These are phyloP conservation scores for Jamesozyma spencerorum DNA, from an alignment of 805 yeast genomes.

Conservation along the genomic window DNA sequence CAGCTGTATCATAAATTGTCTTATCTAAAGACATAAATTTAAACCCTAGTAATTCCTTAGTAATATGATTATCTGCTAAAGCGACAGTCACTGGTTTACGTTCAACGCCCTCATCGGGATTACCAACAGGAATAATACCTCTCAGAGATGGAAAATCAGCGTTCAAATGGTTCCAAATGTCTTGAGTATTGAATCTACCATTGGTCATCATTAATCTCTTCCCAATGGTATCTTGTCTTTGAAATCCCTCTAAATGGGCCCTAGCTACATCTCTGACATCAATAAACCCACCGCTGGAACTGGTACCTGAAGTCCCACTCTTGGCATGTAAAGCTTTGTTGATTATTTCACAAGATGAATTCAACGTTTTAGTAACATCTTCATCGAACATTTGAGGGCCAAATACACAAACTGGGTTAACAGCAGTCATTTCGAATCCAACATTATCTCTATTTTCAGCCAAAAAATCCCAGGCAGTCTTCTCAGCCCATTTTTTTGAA, in stretches of 20 bases:
- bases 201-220: not conserved
- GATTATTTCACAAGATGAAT: constrained; percentile 1
- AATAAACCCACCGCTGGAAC: not conserved
- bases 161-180: not conserved
- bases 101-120: not conserved
- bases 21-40: not conserved
- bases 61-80: not conserved
- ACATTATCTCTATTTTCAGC: not conserved
- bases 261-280: constrained; percentile 2
- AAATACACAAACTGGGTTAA: constrained; percentile 2
- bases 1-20: not conserved
- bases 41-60: constrained; percentile 1
- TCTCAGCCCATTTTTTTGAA: not conserved
- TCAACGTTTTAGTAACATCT: constrained; percentile 1
- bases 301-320: not conserved
- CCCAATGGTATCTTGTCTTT: constrained; percentile 1
- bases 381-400: constrained; percentile 1
- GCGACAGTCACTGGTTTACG: not conserved
- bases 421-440: not conserved
- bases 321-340: not conserved
- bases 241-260: not conserved
- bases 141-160: not conserved
- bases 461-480: constrained; percentile 1
- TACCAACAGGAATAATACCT: constrained; percentile 1
- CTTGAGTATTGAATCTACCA: constrained; percentile 1